phyloP scores from a whole-genome alignment of 208 protist genomes.

The Acanthamoeba triangularis region DNA sequence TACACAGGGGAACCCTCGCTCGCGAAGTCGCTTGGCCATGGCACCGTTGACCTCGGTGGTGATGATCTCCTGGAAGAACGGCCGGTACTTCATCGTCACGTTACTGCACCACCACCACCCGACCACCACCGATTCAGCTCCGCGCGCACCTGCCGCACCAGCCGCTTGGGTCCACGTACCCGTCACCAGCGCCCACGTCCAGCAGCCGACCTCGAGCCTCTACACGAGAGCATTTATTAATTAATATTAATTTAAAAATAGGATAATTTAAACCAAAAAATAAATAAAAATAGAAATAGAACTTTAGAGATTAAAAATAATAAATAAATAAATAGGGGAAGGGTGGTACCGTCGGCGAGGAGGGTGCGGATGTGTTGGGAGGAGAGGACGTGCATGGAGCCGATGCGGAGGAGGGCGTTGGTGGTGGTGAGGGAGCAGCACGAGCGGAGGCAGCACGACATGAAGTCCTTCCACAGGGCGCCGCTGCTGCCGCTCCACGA shows the following conservation, averaged over 20 bases:
- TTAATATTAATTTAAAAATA: too few species aligned
- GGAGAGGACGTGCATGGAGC: conserved; percentile 43
- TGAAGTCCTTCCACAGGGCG: background rate
- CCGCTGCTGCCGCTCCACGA: background rate
- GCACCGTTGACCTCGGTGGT: conserved; percentile 3
- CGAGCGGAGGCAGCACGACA: background rate
- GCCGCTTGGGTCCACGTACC: background rate
- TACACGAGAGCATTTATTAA: background rate
- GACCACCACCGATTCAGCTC: background rate
- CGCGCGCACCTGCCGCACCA: background rate
- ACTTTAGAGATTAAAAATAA: background rate
- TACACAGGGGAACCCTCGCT: conserved; percentile 13
- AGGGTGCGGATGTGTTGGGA: background rate
- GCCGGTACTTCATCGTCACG: conserved; percentile 35
- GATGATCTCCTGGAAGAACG: conserved; percentile 12
- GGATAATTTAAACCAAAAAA: background rate
- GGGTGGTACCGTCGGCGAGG: background rate
- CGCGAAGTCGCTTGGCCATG: conserved; percentile 31
- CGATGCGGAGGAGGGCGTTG: conserved; percentile 18
- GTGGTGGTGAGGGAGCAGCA: conserved; percentile 49
- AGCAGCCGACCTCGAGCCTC: background rate
- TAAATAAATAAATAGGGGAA: background rate
- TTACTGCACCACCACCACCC: background rate
- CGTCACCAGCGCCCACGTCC: conserved; percentile 36
- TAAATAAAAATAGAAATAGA: background rate